These are phyloP conservation scores for Termitomyces sp. DNA, from an alignment of 768 basidiomycete genomes.

Conservation along the genomic window DNA sequence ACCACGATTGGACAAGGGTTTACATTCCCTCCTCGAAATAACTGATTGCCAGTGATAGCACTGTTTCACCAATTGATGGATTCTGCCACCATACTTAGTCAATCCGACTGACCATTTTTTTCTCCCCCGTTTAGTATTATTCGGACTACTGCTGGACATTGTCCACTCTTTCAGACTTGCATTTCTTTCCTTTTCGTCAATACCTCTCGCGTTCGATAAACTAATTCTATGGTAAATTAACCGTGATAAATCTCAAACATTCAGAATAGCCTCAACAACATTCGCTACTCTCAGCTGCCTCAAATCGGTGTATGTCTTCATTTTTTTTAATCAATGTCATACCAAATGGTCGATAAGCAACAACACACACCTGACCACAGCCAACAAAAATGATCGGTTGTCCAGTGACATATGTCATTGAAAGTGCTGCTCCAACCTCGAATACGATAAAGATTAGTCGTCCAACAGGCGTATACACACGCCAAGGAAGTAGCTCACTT, in stretches of 20 bases:
- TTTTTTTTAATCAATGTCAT: not conserved
- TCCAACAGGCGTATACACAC: not conserved
- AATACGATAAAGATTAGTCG: not conserved
- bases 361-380: slow-evolving; percentile 79
- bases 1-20: not conserved
- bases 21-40: not conserved
- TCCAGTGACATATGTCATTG: slow-evolving; percentile 99
- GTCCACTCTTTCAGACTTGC: not conserved
- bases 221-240: not conserved
- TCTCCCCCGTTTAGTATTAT: not conserved
- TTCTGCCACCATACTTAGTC: not conserved
- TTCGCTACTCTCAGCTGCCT: slow-evolving; percentile 86
- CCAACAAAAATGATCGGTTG: slow-evolving; percentile 99
- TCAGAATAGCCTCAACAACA: slow-evolving; percentile 90
- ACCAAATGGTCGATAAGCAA: not conserved
- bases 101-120: not conserved
- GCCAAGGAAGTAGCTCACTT: slow-evolving; percentile 43
- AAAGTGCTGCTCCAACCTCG: slow-evolving; percentile 95
- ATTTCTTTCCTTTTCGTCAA: not conserved
- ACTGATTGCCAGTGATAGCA: not conserved
- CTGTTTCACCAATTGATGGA: not conserved
- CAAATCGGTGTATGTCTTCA: slow-evolving; percentile 93
- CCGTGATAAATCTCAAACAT: slow-evolving; percentile 41
- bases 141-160: not conserved
- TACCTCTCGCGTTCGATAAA: not conserved